phyloP scores from a whole-genome alignment of 2,329 filamentous ascomycete genomes.

The Phialophora expanda region DNA sequence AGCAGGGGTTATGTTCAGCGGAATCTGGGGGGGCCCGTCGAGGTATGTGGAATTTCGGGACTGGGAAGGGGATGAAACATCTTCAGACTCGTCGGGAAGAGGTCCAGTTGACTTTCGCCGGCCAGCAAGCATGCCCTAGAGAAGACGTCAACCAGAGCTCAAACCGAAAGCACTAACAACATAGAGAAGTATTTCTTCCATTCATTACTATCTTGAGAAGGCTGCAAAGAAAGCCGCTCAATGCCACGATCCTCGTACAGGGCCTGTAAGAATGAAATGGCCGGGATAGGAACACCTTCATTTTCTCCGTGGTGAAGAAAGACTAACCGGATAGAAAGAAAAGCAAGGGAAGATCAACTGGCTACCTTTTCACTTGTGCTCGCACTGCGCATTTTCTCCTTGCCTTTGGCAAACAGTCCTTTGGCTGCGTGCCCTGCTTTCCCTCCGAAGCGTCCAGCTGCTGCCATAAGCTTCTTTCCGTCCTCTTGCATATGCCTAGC shows the following conservation, averaged over 20 bases:
- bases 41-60: conserved; percentile 29
- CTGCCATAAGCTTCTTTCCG: conserved; percentile 86
- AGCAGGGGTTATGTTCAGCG: conserved; percentile 29
- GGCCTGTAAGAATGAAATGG: conserved; percentile 11
- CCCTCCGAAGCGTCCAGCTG: conserved; percentile 72
- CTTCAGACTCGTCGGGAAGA: conserved; percentile 24
- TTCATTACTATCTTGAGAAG: conserved; percentile 35
- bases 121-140: conserved; percentile 31
- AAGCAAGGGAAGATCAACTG: conserved; percentile 62
- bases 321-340: conserved; percentile 32
- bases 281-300: conserved; percentile 20
- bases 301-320: conserved; percentile 23
- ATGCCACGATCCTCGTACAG: conserved; percentile 11
- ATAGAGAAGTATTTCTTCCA: conserved; percentile 25
- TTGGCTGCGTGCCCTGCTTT: conserved; percentile 82
- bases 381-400: conserved; percentile 74
- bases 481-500: conserved; percentile 72
- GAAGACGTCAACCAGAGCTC: conserved; percentile 33
- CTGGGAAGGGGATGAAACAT: conserved; percentile 21
- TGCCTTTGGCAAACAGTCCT: conserved; percentile 87
- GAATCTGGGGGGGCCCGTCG: conserved; percentile 32
- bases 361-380: conserved; percentile 81
- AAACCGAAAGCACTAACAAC: conserved; percentile 16
- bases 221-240: conserved; percentile 21
- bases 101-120: conserved; percentile 31